Evolutionary conservation across 441 rosid genomes (phyloP).

Genomic region (Aleurites moluccanus): DNA sequence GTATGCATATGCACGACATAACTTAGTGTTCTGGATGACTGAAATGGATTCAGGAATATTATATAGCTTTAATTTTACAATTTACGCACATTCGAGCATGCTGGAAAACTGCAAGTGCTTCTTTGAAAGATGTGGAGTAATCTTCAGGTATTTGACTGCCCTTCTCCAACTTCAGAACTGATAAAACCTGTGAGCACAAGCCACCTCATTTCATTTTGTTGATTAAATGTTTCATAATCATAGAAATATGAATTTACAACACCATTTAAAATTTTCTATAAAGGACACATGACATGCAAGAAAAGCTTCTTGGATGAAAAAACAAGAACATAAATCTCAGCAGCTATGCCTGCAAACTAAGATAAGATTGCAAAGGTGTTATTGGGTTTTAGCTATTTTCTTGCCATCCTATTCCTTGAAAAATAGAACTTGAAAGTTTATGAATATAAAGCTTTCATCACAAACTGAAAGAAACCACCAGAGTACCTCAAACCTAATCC

Average conservation of each 20-base stretch:
- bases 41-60: slow-evolving; percentile 10
- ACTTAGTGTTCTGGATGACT: not conserved
- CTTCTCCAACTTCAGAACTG: slow-evolving; percentile 73
- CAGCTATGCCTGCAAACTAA: not conserved
- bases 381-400: not conserved
- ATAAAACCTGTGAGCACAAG: slow-evolving; percentile 48
- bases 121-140: slow-evolving; percentile 60
- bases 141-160: slow-evolving; percentile 75
- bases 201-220: not conserved
- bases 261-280: not conserved
- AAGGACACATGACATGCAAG: not conserved
- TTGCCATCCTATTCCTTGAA: not conserved
- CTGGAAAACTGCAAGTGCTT: slow-evolving; percentile 80
- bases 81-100: slow-evolving; percentile 65
- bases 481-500: not conserved
- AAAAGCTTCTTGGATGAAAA: not conserved
- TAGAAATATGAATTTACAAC: not conserved
- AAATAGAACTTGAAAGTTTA: not conserved
- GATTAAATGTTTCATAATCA: not conserved
- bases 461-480: not conserved
- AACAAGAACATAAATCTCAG: not conserved
- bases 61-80: slow-evolving; percentile 8
- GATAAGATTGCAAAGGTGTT: not conserved
- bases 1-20: not conserved
- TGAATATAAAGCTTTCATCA: not conserved